A percentile compares a stretch with the other conserved stretches of the same genome.
Conservation (phyloP, 768 basidiomycete species). For the Lentinula lateritia region DNA sequence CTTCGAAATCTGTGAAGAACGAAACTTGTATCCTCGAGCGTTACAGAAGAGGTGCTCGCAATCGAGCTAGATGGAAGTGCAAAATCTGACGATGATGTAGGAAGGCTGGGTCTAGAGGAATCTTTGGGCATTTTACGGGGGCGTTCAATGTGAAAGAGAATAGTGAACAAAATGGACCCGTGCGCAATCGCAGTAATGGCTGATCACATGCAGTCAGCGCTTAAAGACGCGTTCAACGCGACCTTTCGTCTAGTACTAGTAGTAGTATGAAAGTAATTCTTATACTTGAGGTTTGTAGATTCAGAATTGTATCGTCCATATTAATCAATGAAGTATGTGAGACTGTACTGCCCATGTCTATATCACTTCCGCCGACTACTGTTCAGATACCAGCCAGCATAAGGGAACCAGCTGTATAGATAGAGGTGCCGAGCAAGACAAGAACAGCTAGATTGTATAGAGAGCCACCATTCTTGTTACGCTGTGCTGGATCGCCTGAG, state of each 20-base stretch:
- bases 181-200: neutral
- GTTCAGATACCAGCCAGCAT: neutral
- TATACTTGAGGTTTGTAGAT: too few species aligned
- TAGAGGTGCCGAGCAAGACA: neutral
- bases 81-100: slow-evolving; percentile 71
- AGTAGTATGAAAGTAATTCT: neutral
- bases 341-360: too few species aligned
- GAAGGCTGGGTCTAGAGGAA: slow-evolving; percentile 50
- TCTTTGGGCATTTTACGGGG: slow-evolving; percentile 51
- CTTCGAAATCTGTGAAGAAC: slow-evolving; percentile 63
- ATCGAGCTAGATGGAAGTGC: slow-evolving; percentile 44
- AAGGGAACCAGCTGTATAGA: neutral
- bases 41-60: slow-evolving; percentile 36
- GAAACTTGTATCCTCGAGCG: slow-evolving; percentile 57
- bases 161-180: neutral
- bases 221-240: neutral
- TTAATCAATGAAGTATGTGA: too few species aligned
- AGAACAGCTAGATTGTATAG: neutral
- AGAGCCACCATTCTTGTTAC: neutral
- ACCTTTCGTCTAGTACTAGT: neutral
- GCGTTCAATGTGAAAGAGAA: neutral
- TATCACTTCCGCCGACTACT: neutral
- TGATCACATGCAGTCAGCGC: neutral
- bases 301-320: too few species aligned
- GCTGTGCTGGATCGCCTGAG: slow-evolving; percentile 30